Conservation (phyloP, 2,329 filamentous ascomycete species). For the Fusarium guadeloupense region DNA sequence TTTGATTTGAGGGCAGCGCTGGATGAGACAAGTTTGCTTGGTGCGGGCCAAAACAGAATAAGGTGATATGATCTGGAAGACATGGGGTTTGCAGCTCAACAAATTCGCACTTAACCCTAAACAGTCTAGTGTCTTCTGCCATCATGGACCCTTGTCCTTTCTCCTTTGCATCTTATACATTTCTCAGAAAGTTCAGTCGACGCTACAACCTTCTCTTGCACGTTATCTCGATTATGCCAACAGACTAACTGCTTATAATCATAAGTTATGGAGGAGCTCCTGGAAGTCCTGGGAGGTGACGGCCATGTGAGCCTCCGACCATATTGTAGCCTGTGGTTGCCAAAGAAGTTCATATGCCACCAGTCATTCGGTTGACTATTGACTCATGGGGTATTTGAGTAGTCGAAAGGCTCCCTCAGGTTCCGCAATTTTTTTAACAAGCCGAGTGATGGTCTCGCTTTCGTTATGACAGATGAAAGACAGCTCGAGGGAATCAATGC, state of each 20-base stretch:
- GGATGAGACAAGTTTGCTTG: too few species aligned
- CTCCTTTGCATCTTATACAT: too few species aligned
- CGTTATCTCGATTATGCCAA: not conserved
- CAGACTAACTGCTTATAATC: too few species aligned
- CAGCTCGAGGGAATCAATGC: slow-evolving; percentile 1
- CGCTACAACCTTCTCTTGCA: too few species aligned
- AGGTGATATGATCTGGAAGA: too few species aligned
- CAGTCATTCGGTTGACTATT: slow-evolving; percentile 24
- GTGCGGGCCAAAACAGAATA: too few species aligned
- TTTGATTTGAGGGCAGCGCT: too few species aligned
- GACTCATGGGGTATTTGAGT: slow-evolving; percentile 19
- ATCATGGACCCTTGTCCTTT: too few species aligned
- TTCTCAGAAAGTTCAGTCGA: too few species aligned
- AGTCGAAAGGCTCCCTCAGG: slow-evolving; percentile 13
- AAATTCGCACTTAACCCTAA: too few species aligned
- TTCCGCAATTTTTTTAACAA: slow-evolving; percentile 7
- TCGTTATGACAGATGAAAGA: slow-evolving; percentile 5
- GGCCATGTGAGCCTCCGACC: slow-evolving; percentile 11
- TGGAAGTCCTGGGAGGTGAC: not conserved
- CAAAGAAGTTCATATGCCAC: not conserved
- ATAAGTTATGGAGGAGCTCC: not conserved
- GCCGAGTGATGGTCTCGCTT: slow-evolving; percentile 15
- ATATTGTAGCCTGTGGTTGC: slow-evolving; percentile 13
- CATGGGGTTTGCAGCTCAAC: too few species aligned
- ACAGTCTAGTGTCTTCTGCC: too few species aligned